Evolutionary conservation across 805 yeast species (phyloP), one percentile per base, ranked within the genome.

Genomic region (Starmerella kuoi): DNA sequence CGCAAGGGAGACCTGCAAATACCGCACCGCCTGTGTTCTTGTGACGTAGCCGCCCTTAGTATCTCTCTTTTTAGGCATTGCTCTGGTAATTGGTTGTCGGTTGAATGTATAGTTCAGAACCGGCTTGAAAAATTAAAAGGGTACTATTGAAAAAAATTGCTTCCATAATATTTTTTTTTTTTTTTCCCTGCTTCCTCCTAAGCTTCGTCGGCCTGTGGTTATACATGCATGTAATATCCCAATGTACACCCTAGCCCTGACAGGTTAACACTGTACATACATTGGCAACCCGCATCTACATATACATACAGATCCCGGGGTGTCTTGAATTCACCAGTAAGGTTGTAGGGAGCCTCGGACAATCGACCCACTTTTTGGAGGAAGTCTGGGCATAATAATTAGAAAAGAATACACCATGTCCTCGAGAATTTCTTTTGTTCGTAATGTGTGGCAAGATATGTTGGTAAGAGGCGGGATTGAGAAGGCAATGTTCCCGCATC

Each of bases 21-120:
- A 85, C 63, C 79, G 78, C 38, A 91, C 79, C 4, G 98, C 98
- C 62, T 85, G 95, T 1, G 95, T 79, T 65, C 98, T 75, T 35
- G 96, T 87, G 59, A 91, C 72, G 65, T 79, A 91, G 64, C 54
- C 58, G 27, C 55, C 54, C 35, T 47, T 47, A 24, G 41, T 45
- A 25, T 45, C 47, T 12, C 47, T 46, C 42, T 52, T 52, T 41
- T 47, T 47, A 24, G 46, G 39, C 51, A 47, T 48, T 35, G 25
- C 22, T n/a, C 12, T 9, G 14, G 28, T 25, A 15, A 30, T 11
- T 30, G 9, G 17, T 9, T 15, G 9, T 30, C 18, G 8, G 33
- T 15, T 15, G 18, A 30, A 15, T 9, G 12, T 8, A 15, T 19
- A 14, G 33, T 9, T 25, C 20, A 15, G 15, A 15, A 11, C 22